phyloP scores from a whole-genome alignment of 2,329 filamentous ascomycete genomes.

The Diaporthe sp. region DNA sequence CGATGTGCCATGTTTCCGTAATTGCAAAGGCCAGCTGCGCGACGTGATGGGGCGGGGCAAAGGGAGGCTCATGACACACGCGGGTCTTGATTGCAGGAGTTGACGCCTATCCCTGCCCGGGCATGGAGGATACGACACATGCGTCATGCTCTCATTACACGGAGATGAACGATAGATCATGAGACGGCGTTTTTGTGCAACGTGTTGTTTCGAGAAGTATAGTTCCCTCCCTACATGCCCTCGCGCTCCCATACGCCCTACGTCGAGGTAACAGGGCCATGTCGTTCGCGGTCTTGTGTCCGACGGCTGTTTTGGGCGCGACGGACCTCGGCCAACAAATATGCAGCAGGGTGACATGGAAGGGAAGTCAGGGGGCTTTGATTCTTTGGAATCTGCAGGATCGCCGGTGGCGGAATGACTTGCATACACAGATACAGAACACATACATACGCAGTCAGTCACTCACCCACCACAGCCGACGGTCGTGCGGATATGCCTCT shows the following conservation, averaged over 20 bases:
- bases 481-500: conserved; percentile 6
- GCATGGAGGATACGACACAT: conserved; percentile 26
- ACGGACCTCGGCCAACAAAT: not conserved
- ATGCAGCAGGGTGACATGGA: not conserved
- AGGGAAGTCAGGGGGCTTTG: not conserved
- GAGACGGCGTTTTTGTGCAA: conserved; percentile 28
- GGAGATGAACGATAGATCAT: conserved; percentile 32
- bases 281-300: not conserved
- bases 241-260: not conserved
- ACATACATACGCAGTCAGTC: not conserved
- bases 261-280: not conserved
- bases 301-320: not conserved
- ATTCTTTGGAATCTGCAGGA: not conserved
- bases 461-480: not conserved
- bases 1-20: not conserved
- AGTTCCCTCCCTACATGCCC: not conserved
- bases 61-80: conserved; percentile 13
- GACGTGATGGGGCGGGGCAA: not conserved
- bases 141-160: conserved; percentile 22
- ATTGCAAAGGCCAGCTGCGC: not conserved
- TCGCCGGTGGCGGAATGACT: conserved; percentile 26
- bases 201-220: conserved; percentile 20
- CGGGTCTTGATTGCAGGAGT: conserved; percentile 24
- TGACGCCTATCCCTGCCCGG: conserved; percentile 14
- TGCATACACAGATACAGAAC: conserved; percentile 11